Percentiles rank a stretch among this genome's conserved stretches.
phyloP scores from a whole-genome alignment of 495 filamentous ascomycete species.

The Trypethelium eluteriae region DNA sequence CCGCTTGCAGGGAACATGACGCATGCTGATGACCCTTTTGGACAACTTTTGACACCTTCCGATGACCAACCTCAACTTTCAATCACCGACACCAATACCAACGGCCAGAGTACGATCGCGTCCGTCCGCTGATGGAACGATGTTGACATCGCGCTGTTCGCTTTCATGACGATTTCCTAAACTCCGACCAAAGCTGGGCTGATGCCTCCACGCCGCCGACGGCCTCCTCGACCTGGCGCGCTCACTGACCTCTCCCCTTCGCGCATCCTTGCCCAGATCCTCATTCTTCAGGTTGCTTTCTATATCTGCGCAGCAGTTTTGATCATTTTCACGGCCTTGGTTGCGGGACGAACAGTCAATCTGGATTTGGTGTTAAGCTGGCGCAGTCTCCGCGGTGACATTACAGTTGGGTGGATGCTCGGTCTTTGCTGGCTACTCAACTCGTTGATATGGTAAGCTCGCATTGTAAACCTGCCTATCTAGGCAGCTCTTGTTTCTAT shows the following conservation, averaged over 20 bases:
- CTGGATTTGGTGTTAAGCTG: conserved; percentile 71
- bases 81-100: too few species aligned
- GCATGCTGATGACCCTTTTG: not conserved
- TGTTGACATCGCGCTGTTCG: not conserved
- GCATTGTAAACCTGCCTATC: not conserved
- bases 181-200: not conserved
- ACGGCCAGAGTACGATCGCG: not conserved
- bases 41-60: not conserved
- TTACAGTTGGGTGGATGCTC: conserved; percentile 83
- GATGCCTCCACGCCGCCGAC: conserved; percentile 54
- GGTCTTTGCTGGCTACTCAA: conserved; percentile 81
- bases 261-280: conserved; percentile 79
- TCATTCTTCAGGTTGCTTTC: conserved; percentile 74
- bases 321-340: conserved; percentile 80
- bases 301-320: conserved; percentile 67
- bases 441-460: conserved; percentile 60
- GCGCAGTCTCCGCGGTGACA: conserved; percentile 78
- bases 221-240: conserved; percentile 69
- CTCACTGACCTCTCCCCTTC: conserved; percentile 74
- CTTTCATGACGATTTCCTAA: not conserved
- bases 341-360: conserved; percentile 65
- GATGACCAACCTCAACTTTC: not conserved
- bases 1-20: conserved; percentile 9
- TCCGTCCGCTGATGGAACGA: not conserved
- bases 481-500: conserved; percentile 17